Evolutionary conservation across 805 yeast species (phyloP).

Genomic region (Zygoascus ofunaensis): DNA sequence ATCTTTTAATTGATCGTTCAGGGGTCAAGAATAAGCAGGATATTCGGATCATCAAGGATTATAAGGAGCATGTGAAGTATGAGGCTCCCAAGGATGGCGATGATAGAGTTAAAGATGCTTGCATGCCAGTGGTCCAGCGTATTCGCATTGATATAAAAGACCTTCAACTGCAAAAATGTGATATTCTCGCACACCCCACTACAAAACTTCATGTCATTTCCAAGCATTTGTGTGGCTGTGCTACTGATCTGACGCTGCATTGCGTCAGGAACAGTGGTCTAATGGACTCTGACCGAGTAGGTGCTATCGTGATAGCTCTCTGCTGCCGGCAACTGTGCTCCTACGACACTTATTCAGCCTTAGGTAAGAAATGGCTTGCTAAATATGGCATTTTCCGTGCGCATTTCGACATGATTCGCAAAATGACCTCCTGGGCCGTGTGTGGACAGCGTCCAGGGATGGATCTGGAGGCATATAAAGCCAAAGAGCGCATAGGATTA

Average conservation of each 20-base stretch:
- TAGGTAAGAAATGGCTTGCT: conserved; percentile 35
- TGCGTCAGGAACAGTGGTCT: conserved; percentile 40
- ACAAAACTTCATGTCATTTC: conserved; percentile 47
- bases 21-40: conserved; percentile 74
- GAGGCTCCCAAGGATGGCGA: background rate
- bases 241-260: conserved; percentile 75
- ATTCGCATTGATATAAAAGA: conserved; percentile 76
- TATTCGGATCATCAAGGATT: conserved; percentile 51
- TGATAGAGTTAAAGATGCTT: background rate
- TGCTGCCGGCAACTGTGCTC: conserved; percentile 85
- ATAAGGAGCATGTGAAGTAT: conserved; percentile 15
- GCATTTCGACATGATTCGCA: conserved; percentile 39
- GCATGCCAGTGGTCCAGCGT: conserved; percentile 34
- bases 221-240: conserved; percentile 89
- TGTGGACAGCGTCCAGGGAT: conserved; percentile 46
- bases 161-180: conserved; percentile 41
- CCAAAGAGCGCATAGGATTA: conserved; percentile 51
- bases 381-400: conserved; percentile 21
- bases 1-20: conserved; percentile 65
- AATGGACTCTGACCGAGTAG: conserved; percentile 4
- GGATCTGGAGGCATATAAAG: conserved; percentile 25
- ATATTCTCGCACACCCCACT: conserved; percentile 15
- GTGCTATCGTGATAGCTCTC: conserved; percentile 77
- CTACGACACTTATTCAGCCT: conserved; percentile 44
- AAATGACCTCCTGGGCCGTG: conserved; percentile 84